Percentiles rank a stretch among this genome's conserved stretches.
These are phyloP conservation scores for Akebia trifoliata DNA, from an alignment of 164 flowering plant genomes.

Conservation along the genomic window DNA sequence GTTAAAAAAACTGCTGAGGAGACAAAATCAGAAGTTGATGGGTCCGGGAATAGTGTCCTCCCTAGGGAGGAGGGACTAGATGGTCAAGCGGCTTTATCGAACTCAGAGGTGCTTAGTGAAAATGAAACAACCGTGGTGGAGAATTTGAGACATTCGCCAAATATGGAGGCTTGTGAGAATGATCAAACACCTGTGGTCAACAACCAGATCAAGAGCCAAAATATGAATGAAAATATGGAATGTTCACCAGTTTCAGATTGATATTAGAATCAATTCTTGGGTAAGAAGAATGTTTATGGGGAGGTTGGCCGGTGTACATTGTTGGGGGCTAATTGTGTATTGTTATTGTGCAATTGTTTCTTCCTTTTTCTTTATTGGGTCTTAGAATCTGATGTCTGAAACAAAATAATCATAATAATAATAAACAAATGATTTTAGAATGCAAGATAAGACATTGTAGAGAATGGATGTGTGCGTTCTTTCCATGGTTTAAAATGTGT, in stretches of 20 bases:
- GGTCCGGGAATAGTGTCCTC: not conserved
- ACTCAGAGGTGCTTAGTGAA: constrained; percentile 13
- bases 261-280: not conserved
- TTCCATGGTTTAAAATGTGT: too few species aligned
- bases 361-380: too few species aligned
- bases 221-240: not conserved
- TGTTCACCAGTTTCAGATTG: constrained; percentile 2
- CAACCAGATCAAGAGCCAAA: constrained; percentile 3
- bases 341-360: too few species aligned
- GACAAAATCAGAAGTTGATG: constrained; percentile 6
- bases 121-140: constrained; percentile 6
- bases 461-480: too few species aligned
- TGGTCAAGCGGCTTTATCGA: constrained; percentile 11
- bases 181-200: constrained; percentile 1
- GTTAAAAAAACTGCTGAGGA: constrained; percentile 12
- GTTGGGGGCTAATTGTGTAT: too few species aligned
- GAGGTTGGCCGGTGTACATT: too few species aligned
- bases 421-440: too few species aligned
- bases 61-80: constrained; percentile 6
- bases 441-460: too few species aligned
- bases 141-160: constrained; percentile 8
- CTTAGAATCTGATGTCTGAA: too few species aligned
- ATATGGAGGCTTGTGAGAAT: constrained; percentile 9
- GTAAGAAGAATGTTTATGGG: too few species aligned
- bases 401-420: too few species aligned